Conservation (phyloP, 345 rosid genomes). For the Salix purpurea region DNA sequence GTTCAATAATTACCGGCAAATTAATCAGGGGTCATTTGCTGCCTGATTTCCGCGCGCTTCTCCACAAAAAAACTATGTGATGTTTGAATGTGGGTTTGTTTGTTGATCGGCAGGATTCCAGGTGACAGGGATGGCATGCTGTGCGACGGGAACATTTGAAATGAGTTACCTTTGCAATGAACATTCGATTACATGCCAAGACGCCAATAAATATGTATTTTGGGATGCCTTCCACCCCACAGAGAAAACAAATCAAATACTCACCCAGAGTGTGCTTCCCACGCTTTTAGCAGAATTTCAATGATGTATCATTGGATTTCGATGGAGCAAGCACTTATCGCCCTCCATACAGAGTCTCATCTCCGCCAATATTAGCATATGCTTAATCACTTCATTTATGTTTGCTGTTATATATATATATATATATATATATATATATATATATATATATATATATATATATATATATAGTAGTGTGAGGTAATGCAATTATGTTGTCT, state of each 20-base stretch:
- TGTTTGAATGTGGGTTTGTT: neutral
- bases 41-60: neutral
- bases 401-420: too few relatives aligned
- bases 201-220: conserved; percentile 54
- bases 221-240: conserved; percentile 51
- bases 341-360: too few relatives aligned
- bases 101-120: conserved; percentile 40
- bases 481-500: too few relatives aligned
- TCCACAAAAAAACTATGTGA: neutral
- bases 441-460: too few relatives aligned
- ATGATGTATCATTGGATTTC: neutral
- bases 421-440: too few relatives aligned
- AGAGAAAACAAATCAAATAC: conserved; percentile 32
- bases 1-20: too few relatives aligned
- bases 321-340: neutral
- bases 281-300: conserved; percentile 17
- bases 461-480: too few relatives aligned
- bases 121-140: conserved; percentile 46
- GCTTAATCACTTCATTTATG: too few relatives aligned
- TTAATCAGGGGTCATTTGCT: too few relatives aligned
- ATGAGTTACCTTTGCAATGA: conserved; percentile 53
- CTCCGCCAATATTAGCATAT: too few relatives aligned
- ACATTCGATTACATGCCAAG: conserved; percentile 44
- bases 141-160: conserved; percentile 62
- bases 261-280: conserved; percentile 23